Conservation (phyloP, 306 rosid species). For the Cicer bijugum region DNA sequence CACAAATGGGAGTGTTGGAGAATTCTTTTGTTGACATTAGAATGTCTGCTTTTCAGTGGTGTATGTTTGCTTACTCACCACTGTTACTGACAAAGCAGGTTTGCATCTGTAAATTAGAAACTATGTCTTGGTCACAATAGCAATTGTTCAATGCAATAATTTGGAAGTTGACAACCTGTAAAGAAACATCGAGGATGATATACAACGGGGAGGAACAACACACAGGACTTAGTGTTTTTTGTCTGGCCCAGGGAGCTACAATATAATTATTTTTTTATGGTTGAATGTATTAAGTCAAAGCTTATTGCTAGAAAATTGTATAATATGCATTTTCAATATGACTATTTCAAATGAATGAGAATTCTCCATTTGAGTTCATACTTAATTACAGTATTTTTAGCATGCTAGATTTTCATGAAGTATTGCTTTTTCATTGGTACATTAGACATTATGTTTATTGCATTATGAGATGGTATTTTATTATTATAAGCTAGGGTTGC, state of each 20-base stretch:
- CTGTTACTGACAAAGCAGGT: constrained; percentile 45
- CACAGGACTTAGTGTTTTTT: constrained; percentile 20
- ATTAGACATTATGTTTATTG: constrained; percentile 9
- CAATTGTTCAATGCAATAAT: constrained; percentile 35
- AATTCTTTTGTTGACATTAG: constrained; percentile 43
- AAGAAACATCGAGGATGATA: constrained; percentile 46
- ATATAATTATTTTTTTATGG: constrained; percentile 33
- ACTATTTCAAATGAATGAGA: constrained; percentile 40
- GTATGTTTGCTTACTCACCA: constrained; percentile 32
- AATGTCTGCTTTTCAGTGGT: constrained; percentile 41
- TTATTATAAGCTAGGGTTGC: constrained; percentile 30
- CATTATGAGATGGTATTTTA: not conserved
- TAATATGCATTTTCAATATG: constrained; percentile 31
- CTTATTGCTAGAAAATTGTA: constrained; percentile 28
- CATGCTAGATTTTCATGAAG: not conserved
- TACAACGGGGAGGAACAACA: constrained; percentile 27
- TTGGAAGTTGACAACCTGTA: constrained; percentile 51
- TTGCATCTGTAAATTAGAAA: constrained; percentile 47
- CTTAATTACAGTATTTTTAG: not conserved
- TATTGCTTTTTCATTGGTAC: not conserved
- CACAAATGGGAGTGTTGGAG: constrained; percentile 33
- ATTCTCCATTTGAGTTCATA: constrained; percentile 22
- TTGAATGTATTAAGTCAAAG: constrained; percentile 37
- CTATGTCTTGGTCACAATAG: constrained; percentile 14
- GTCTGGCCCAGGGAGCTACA: constrained; percentile 35